Evolutionary conservation across 345 rosid species (phyloP).

Genomic region (Dipteronia sinensis): DNA sequence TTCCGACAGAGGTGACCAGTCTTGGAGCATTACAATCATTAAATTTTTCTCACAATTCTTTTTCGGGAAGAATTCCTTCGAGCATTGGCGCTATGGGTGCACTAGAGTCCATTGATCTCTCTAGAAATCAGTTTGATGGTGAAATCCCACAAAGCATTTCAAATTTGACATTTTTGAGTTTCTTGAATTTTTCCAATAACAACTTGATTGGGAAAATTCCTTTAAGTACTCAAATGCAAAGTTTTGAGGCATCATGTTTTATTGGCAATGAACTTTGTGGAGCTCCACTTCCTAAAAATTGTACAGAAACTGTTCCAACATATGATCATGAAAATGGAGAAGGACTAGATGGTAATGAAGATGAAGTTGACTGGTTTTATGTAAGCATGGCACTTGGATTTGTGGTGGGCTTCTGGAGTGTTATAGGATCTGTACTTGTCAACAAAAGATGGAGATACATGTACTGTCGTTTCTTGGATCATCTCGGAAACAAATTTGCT

Average conservation of each 20-base stretch:
- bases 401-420: too few relatives aligned
- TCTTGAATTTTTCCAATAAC: constrained; percentile 8
- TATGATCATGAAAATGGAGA: too few relatives aligned
- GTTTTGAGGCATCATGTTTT: neutral
- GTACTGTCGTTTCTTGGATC: too few relatives aligned
- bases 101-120: constrained; percentile 20
- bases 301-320: too few relatives aligned
- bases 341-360: too few relatives aligned
- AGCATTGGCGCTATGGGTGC: constrained; percentile 17
- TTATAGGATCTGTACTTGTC: too few relatives aligned
- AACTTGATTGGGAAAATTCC: constrained; percentile 22
- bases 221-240: constrained; percentile 13
- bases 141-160: constrained; percentile 24
- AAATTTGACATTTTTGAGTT: constrained; percentile 14
- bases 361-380: too few relatives aligned
- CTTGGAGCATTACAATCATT: constrained; percentile 1
- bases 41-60: constrained; percentile 19
- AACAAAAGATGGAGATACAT: too few relatives aligned
- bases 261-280: constrained; percentile 7
- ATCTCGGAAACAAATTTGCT: too few relatives aligned
- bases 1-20: neutral
- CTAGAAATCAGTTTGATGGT: constrained; percentile 16
- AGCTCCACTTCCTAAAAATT: neutral
- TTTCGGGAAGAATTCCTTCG: constrained; percentile 4
- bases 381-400: too few relatives aligned